These are phyloP conservation scores for Pestalotiopsis sp. DNA, from an alignment of 2,329 filamentous ascomycete genomes.

Conservation along the genomic window DNA sequence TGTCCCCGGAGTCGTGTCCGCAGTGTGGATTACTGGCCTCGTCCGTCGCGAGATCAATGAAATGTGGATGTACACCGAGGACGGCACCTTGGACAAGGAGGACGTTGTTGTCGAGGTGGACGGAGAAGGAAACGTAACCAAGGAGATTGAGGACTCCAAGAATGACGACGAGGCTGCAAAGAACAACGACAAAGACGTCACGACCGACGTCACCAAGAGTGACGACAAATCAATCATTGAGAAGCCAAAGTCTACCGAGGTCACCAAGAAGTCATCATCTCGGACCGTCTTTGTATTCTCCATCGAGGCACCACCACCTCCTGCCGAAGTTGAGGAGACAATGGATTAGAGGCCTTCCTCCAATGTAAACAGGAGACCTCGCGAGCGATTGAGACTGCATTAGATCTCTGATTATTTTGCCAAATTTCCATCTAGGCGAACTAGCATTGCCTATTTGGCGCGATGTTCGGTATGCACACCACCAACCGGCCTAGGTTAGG, in stretches of 20 bases:
- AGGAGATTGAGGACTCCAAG: constrained; percentile 38
- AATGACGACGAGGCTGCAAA: constrained; percentile 34
- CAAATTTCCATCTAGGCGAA: too few species aligned
- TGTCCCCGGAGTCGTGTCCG: constrained; percentile 79
- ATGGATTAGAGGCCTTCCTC: not conserved
- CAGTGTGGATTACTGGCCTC: constrained; percentile 74
- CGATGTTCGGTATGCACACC: too few species aligned
- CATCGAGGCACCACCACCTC: constrained; percentile 26
- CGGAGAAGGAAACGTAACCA: constrained; percentile 46
- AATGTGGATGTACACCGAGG: constrained; percentile 85
- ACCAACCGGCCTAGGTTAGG: too few species aligned
- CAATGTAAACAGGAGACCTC: too few species aligned
- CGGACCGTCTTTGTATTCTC: constrained; percentile 30
- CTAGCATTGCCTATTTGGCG: too few species aligned
- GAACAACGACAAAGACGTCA: constrained; percentile 10
- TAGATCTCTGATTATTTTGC: too few species aligned
- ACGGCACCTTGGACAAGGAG: constrained; percentile 56
- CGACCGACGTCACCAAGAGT: constrained; percentile 13
- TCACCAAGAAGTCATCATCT: constrained; percentile 8
- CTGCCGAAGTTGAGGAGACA: constrained; percentile 4
- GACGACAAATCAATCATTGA: not conserved
- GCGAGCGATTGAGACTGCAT: too few species aligned
- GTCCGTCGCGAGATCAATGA: constrained; percentile 69
- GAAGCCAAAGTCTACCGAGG: constrained; percentile 9
- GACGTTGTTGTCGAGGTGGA: constrained; percentile 60